A percentile compares a stretch with the other conserved stretches of the same genome.
Evolutionary conservation across 345 rosid species (phyloP).

Genomic region (Orychophragmus violaceus): DNA sequence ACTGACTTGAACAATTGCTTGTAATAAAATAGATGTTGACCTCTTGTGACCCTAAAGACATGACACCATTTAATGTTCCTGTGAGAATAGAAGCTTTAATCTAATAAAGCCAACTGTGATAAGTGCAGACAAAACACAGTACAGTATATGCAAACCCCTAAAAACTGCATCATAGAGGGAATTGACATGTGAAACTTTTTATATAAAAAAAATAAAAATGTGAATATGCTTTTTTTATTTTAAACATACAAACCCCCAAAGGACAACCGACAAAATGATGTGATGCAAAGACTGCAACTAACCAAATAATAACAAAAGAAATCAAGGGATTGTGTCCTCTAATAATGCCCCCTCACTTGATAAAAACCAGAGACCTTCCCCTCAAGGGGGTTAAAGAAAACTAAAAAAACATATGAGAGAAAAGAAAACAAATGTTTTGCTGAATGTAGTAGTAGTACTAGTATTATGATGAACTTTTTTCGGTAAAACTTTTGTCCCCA

Average conservation of each 20-base stretch:
- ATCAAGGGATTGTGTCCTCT: conserved; percentile 32
- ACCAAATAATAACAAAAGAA: conserved; percentile 1
- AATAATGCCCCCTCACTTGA: conserved; percentile 27
- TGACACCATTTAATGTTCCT: conserved; percentile 10
- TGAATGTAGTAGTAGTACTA: no score
- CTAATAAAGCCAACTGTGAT: background rate
- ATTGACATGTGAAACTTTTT: conserved; percentile 8
- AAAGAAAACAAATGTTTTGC: conserved; percentile 25
- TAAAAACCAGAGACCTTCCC: conserved; percentile 23
- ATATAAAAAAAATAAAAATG: conserved; percentile 24
- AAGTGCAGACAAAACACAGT: background rate
- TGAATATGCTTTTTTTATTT: conserved; percentile 13
- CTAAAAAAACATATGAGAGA: conserved; percentile 11
- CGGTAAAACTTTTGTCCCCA: conserved; percentile 20
- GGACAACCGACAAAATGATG: conserved; percentile 25
- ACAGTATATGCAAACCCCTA: background rate
- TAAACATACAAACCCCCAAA: conserved; percentile 33
- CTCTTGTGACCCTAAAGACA: conserved; percentile 11
- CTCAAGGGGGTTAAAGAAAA: conserved; percentile 21
- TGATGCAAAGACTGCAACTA: conserved; percentile 36
- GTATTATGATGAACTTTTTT: conserved; percentile 20
- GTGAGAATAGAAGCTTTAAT: background rate
- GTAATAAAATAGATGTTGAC: background rate
- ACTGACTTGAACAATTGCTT: background rate
- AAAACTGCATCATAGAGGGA: background rate